A percentile compares a stretch with the other conserved stretches of the same genome.
Evolutionary conservation across 345 rosid species (phyloP).

Genomic region (Linum usitatissimum): DNA sequence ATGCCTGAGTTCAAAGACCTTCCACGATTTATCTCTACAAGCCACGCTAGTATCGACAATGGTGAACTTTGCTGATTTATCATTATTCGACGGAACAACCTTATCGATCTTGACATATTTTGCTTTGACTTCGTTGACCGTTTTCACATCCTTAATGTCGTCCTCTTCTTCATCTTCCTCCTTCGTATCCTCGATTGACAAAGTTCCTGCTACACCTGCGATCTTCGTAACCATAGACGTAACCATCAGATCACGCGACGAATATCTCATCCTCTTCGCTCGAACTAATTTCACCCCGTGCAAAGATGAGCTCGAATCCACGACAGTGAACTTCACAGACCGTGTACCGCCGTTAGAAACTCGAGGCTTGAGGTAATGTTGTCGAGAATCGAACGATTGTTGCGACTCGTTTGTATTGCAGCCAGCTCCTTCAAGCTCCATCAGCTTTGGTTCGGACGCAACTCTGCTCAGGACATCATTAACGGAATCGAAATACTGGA

Average conservation of each 20-base stretch:
- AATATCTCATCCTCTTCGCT: conserved; percentile 34
- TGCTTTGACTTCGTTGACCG: conserved; percentile 21
- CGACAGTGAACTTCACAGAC: conserved; percentile 42
- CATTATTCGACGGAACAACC: neutral
- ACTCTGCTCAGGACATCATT: conserved; percentile 57
- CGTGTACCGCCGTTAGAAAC: conserved; percentile 27
- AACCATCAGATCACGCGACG: conserved; percentile 22
- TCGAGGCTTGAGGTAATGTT: conserved; percentile 52
- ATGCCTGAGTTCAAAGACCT: conserved; percentile 33
- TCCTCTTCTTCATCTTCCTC: conserved; percentile 8
- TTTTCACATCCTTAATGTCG: conserved; percentile 15
- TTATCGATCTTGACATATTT: conserved; percentile 5
- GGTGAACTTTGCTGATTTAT: conserved; percentile 24
- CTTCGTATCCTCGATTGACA: conserved; percentile 13
- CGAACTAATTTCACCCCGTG: conserved; percentile 36
- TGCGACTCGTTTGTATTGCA: conserved; percentile 13
- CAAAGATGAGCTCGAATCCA: conserved; percentile 41
- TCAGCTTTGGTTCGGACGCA: conserved; percentile 53
- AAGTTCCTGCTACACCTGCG: conserved; percentile 20
- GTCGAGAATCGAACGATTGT: conserved; percentile 20
- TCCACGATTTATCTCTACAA: conserved; percentile 24
- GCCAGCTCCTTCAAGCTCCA: conserved; percentile 44
- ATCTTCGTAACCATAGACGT: conserved; percentile 20
- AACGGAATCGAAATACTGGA: conserved; percentile 60
- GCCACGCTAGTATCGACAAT: conserved; percentile 51